phyloP scores from a whole-genome alignment of 2,329 filamentous ascomycete genomes.

The Coniochaeta prunicola region DNA sequence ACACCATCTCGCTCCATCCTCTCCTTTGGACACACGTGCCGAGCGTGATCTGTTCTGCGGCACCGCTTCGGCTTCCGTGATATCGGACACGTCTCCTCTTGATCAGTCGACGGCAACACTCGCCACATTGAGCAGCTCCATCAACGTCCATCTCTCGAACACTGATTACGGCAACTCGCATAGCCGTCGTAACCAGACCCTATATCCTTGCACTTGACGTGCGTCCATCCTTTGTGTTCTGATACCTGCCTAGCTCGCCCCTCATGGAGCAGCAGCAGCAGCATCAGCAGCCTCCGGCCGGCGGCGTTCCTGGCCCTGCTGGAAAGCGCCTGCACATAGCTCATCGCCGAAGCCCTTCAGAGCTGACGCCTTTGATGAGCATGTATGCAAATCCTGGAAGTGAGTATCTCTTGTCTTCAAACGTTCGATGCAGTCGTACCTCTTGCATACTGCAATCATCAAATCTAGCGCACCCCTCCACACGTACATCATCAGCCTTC shows the following conservation, averaged over 20 bases:
- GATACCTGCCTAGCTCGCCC: constrained; percentile 28
- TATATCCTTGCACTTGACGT: constrained; percentile 35
- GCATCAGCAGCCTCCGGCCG: constrained; percentile 40
- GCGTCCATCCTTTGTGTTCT: constrained; percentile 20
- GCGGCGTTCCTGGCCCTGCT: constrained; percentile 62
- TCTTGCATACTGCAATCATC: background rate
- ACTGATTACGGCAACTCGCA: background rate
- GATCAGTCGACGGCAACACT: background rate
- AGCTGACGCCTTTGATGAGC: constrained; percentile 97
- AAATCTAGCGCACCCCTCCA: background rate
- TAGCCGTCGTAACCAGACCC: background rate
- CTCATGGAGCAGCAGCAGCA: constrained; percentile 61
- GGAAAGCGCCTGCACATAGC: constrained; percentile 94
- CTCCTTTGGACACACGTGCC: constrained; percentile 3
- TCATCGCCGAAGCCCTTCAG: constrained; percentile 92
- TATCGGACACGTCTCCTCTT: background rate
- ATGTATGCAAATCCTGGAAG: constrained; percentile 63
- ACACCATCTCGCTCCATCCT: constrained; percentile 2
- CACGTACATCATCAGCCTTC: constrained; percentile 1
- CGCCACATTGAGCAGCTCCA: background rate
- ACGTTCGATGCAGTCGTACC: background rate
- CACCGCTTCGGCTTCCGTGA: background rate
- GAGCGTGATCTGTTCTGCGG: background rate
- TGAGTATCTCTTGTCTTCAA: constrained; percentile 34
- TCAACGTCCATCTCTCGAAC: background rate